Percentiles rank a stretch among this genome's conserved stretches.
These are phyloP conservation scores for Mucor saturninus DNA, from an alignment of 371 early-diverging fungal genomes.

Conservation along the genomic window DNA sequence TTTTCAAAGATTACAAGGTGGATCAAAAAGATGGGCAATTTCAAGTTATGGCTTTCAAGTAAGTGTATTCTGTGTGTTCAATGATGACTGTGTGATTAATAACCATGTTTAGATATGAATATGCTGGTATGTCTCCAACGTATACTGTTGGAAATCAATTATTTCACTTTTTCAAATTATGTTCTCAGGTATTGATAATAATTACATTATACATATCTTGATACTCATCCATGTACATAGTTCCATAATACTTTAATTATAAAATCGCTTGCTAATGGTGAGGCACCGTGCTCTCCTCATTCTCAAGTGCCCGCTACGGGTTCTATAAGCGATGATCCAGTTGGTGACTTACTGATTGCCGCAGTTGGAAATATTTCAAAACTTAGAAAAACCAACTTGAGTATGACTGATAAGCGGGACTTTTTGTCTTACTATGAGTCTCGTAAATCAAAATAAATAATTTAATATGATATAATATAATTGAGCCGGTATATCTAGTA, in stretches of 20 bases:
- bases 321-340: slow-evolving; percentile 44
- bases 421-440: slow-evolving; percentile 80
- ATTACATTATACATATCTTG: not conserved
- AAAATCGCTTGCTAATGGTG: slow-evolving; percentile 54
- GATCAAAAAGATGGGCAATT: slow-evolving; percentile 57
- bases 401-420: slow-evolving; percentile 75
- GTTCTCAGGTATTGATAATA: slow-evolving; percentile 51
- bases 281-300: slow-evolving; percentile 25
- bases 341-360: slow-evolving; percentile 64
- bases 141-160: slow-evolving; percentile 67
- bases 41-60: slow-evolving; percentile 74
- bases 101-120: slow-evolving; percentile 61
- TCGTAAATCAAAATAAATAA: slow-evolving; percentile 44
- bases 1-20: slow-evolving; percentile 62
- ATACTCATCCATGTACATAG: slow-evolving; percentile 16
- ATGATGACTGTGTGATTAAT: not conserved
- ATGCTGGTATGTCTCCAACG: slow-evolving; percentile 68
- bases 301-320: slow-evolving; percentile 1
- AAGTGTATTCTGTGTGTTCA: slow-evolving; percentile 25
- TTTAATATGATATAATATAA: no score
- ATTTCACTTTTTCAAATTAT: slow-evolving; percentile 63
- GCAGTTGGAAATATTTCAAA: slow-evolving; percentile 71
- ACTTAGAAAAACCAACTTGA: slow-evolving; percentile 75
- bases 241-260: slow-evolving; percentile 66
- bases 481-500: no score